These are phyloP conservation scores for Populus euphratica DNA, from an alignment of 345 rosid species.

Conservation along the genomic window DNA sequence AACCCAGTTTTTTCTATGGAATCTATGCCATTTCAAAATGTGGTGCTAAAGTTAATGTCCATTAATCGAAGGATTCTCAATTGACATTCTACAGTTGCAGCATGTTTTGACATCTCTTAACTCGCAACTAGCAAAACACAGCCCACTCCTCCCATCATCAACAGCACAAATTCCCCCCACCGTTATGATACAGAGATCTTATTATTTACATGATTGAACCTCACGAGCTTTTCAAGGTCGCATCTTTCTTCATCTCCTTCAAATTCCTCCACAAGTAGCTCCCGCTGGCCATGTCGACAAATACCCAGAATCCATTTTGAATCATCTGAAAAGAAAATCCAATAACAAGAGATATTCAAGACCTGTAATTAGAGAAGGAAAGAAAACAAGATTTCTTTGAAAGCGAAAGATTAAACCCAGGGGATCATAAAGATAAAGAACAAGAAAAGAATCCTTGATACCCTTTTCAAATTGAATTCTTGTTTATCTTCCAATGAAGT, in stretches of 20 bases:
- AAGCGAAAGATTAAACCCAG: neutral
- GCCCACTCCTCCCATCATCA: too few relatives aligned
- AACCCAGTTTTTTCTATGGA: too few relatives aligned
- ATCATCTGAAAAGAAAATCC: conserved; percentile 28
- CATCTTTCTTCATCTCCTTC: conserved; percentile 43
- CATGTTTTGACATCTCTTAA: too few relatives aligned
- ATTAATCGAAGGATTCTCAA: too few relatives aligned
- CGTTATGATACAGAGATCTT: too few relatives aligned
- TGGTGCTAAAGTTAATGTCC: too few relatives aligned
- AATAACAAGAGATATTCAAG: neutral
- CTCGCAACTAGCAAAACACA: too few relatives aligned
- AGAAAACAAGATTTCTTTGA: neutral
- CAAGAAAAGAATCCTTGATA: conserved; percentile 22
- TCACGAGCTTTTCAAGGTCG: neutral
- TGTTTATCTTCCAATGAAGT: conserved; percentile 33
- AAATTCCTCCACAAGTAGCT: conserved; percentile 33
- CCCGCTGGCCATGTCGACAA: conserved; percentile 36
- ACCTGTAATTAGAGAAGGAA: too few relatives aligned
- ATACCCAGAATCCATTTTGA: conserved; percentile 32
- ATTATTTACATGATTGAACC: too few relatives aligned
- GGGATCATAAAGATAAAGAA: neutral
- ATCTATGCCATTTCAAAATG: too few relatives aligned
- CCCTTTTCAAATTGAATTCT: conserved; percentile 49
- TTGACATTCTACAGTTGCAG: too few relatives aligned
- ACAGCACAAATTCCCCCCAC: too few relatives aligned